A percentile compares a stretch with the other conserved stretches of the same genome.
Conservation (phyloP, 2,329 filamentous ascomycete genomes). For the Trichoderma hamatum region DNA sequence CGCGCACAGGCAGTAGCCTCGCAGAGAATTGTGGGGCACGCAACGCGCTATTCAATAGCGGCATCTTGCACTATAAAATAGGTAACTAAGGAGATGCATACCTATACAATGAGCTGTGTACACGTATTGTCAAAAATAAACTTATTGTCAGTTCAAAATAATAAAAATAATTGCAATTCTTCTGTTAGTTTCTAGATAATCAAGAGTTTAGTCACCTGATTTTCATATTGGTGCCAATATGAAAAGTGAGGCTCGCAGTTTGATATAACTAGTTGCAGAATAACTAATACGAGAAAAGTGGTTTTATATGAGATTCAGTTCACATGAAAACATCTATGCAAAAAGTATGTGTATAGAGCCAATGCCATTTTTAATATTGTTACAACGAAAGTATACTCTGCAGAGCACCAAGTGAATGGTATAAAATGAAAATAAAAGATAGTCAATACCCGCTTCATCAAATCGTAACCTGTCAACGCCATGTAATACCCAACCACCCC, state of each 20-base stretch:
- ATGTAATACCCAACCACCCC: conserved; percentile 26
- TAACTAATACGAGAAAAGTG: not conserved
- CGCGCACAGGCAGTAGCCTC: conserved; percentile 21
- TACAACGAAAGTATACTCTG: not conserved
- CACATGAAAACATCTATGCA: not conserved
- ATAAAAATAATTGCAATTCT: no score
- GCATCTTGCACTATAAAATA: not conserved
- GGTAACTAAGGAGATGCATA: no score
- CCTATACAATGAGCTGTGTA: not conserved
- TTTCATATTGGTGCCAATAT: not conserved
- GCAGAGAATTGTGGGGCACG: conserved; percentile 7
- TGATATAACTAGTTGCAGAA: not conserved
- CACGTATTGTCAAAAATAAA: no score
- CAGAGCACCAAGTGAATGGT: not conserved
- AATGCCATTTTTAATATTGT: not conserved
- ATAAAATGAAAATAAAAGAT: not conserved
- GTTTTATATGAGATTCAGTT: not conserved
- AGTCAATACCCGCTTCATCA: conserved; percentile 3
- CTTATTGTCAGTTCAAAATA: no score
- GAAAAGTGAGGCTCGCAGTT: no score
- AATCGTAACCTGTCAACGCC: conserved; percentile 27
- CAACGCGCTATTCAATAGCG: conserved; percentile 5
- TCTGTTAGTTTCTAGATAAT: no score
- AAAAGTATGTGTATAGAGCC: not conserved
- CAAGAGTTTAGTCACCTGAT: no score